Evolutionary conservation across 2,329 filamentous ascomycete species (phyloP).

Genomic region (Bipolaris bicolor): DNA sequence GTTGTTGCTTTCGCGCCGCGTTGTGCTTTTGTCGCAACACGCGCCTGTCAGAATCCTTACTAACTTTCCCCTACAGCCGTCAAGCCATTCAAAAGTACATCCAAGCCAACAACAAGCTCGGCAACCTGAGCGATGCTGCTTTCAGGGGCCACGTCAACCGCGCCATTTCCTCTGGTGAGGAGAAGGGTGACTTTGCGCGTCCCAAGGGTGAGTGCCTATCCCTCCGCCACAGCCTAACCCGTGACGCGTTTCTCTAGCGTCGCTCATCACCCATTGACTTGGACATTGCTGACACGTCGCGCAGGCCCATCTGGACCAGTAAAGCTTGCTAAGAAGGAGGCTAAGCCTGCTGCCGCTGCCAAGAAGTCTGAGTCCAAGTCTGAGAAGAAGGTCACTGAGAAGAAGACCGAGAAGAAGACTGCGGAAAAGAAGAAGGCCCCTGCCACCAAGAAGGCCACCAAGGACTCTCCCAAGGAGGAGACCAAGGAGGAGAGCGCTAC

Average conservation of each 20-base stretch:
- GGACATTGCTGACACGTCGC: constrained; percentile 32
- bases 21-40: constrained; percentile 32
- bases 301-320: constrained; percentile 83
- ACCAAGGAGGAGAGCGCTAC: constrained; percentile 16
- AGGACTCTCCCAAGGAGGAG: not conserved
- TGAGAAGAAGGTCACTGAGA: constrained; percentile 40
- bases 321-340: constrained; percentile 86
- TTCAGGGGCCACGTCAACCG: constrained; percentile 85
- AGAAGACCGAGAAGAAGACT: constrained; percentile 35
- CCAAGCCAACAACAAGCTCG: constrained; percentile 71
- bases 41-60: constrained; percentile 32
- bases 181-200: constrained; percentile 84
- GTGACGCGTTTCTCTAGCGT: not conserved
- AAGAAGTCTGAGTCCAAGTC: constrained; percentile 41
- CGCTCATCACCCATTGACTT: not conserved
- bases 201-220: constrained; percentile 77
- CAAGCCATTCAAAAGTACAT: constrained; percentile 79
- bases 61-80: constrained; percentile 59
- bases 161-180: constrained; percentile 79
- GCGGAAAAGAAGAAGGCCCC: constrained; percentile 38
- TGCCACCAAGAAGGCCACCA: constrained; percentile 31
- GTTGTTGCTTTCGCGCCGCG: constrained; percentile 31
- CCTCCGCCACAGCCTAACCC: not conserved
- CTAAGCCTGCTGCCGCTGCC: constrained; percentile 39
- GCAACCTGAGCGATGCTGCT: constrained; percentile 58